These are phyloP conservation scores for Daldinia bambusicola DNA, from an alignment of 495 filamentous ascomycete genomes.

Conservation along the genomic window DNA sequence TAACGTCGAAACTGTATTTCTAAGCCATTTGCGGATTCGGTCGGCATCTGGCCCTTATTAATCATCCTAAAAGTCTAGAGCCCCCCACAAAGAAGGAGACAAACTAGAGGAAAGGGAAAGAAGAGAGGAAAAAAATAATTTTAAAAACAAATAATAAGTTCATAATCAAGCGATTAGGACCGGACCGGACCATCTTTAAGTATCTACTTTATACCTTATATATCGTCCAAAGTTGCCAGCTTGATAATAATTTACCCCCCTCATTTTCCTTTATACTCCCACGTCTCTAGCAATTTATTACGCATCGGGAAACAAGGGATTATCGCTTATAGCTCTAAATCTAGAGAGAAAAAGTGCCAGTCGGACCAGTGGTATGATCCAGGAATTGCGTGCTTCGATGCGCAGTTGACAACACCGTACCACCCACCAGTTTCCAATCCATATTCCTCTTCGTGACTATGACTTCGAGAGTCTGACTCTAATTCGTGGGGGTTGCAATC, in stretches of 20 bases:
- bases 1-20: slow-evolving; percentile 37
- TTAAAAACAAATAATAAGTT: slow-evolving; percentile 1
- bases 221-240: not conserved
- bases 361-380: slow-evolving; percentile 33
- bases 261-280: slow-evolving; percentile 10
- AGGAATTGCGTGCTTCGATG: slow-evolving; percentile 44
- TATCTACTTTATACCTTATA: no score
- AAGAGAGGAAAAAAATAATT: slow-evolving; percentile 19
- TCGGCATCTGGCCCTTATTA: slow-evolving; percentile 42
- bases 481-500: slow-evolving; percentile 42
- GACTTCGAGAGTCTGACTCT: slow-evolving; percentile 41
- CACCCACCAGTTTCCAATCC: slow-evolving; percentile 18
- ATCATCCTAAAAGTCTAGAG: slow-evolving; percentile 20
- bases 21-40: slow-evolving; percentile 43
- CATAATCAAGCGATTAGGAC: slow-evolving; percentile 11
- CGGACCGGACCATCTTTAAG: no score
- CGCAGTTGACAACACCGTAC: slow-evolving; percentile 39
- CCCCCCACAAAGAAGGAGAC: slow-evolving; percentile 31
- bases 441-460: slow-evolving; percentile 40
- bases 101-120: slow-evolving; percentile 13
- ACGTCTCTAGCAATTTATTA: slow-evolving; percentile 5
- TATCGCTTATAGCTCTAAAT: slow-evolving; percentile 23
- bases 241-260: slow-evolving; percentile 1
- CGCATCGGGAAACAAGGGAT: slow-evolving; percentile 31
- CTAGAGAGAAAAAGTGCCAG: slow-evolving; percentile 16